A percentile compares a stretch with the other conserved stretches of the same genome.
phyloP scores from a whole-genome alignment of 2,329 filamentous ascomycete species.

The Delphinella strobiligena region DNA sequence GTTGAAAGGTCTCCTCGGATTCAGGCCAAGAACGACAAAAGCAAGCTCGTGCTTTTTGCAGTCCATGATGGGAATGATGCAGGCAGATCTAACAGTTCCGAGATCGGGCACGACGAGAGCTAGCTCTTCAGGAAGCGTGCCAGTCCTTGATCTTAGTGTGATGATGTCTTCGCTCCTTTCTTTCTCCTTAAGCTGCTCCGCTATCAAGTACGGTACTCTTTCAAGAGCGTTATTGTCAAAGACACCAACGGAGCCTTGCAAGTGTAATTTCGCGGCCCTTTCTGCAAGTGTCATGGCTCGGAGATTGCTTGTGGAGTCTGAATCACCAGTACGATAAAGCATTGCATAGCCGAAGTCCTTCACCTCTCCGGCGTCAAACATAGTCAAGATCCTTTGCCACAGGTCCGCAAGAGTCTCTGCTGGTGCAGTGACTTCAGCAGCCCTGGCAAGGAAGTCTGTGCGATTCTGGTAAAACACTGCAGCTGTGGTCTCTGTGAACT shows the following conservation, averaged over 20 bases:
- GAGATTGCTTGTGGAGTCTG: too few relatives aligned
- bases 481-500: constrained; percentile 3
- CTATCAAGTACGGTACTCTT: too few relatives aligned
- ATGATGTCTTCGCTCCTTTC: neutral
- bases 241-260: too few relatives aligned
- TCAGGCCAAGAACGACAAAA: neutral
- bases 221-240: too few relatives aligned
- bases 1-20: neutral
- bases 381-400: too few relatives aligned
- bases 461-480: constrained; percentile 2
- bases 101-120: neutral
- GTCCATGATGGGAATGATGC: neutral
- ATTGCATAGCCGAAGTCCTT: too few relatives aligned
- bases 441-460: neutral
- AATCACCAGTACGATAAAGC: too few relatives aligned
- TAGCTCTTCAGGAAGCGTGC: neutral
- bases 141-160: neutral
- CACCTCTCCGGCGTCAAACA: too few relatives aligned
- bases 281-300: too few relatives aligned
- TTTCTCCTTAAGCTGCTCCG: too few relatives aligned
- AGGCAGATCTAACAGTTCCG: neutral
- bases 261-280: too few relatives aligned
- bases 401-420: neutral
- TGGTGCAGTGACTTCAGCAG: neutral
- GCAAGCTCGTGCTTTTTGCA: neutral